A percentile compares a stretch with the other conserved stretches of the same genome.
Evolutionary conservation across 352 stramenopile genomes (phyloP).

Genomic region (Pythium periplocum): DNA sequence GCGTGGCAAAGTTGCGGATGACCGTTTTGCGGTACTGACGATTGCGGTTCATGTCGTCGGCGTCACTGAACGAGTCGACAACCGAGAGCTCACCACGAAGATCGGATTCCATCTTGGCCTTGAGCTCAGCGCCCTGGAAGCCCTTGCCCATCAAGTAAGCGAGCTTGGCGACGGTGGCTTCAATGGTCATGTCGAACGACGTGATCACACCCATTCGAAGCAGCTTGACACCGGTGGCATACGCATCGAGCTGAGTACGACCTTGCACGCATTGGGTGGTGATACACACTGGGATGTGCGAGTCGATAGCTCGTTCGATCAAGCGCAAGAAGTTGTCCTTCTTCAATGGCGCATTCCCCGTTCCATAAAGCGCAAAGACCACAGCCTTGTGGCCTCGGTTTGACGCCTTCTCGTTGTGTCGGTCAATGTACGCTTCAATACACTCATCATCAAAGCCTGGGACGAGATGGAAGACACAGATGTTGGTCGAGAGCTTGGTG

Average conservation of each 20-base stretch:
- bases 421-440: constrained; percentile 76
- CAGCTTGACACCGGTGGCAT: constrained; percentile 89
- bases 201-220: constrained; percentile 92
- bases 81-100: constrained; percentile 77
- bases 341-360: constrained; percentile 90
- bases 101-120: constrained; percentile 81
- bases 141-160: constrained; percentile 93
- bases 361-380: constrained; percentile 95
- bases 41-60: constrained; percentile 55
- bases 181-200: constrained; percentile 95
- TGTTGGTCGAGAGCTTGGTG: constrained; percentile 88
- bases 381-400: constrained; percentile 43
- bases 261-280: constrained; percentile 94
- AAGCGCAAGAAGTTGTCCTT: constrained; percentile 87
- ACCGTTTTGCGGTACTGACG: constrained; percentile 71
- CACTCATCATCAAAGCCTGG: constrained; percentile 85
- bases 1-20: constrained; percentile 67
- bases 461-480: constrained; percentile 91
- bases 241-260: constrained; percentile 90
- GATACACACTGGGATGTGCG: constrained; percentile 88
- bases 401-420: constrained; percentile 39
- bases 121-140: constrained; percentile 52
- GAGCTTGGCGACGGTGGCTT: constrained; percentile 92
- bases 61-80: constrained; percentile 54
- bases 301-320: constrained; percentile 71